These are phyloP conservation scores for Suillus fuscotomentosus DNA, from an alignment of 768 basidiomycete species.

Conservation along the genomic window DNA sequence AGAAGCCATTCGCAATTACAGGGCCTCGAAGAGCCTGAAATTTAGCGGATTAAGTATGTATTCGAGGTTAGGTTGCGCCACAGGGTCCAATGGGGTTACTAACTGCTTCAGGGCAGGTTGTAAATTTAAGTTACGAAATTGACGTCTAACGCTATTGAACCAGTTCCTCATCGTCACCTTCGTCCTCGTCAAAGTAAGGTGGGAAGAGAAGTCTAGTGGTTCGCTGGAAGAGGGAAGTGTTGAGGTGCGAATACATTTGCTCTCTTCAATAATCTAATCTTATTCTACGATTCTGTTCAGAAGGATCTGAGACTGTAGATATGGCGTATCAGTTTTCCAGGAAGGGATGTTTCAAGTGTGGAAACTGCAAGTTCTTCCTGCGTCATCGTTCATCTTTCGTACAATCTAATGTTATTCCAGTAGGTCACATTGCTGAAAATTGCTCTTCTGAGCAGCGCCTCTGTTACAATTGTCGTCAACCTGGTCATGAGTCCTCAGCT, in stretches of 20 bases:
- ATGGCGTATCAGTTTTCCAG: conserved; percentile 85
- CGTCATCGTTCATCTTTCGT: conserved; percentile 12
- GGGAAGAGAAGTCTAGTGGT: conserved; percentile 64
- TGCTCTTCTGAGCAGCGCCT: conserved; percentile 86
- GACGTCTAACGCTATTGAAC: conserved; percentile 13
- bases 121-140: conserved; percentile 13
- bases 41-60: conserved; percentile 1
- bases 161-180: conserved; percentile 37
- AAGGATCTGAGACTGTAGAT: conserved; percentile 34
- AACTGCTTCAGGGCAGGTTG: conserved; percentile 33
- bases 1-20: conserved; percentile 10
- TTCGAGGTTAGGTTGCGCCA: conserved; percentile 17
- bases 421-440: conserved; percentile 92
- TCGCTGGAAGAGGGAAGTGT: conserved; percentile 74
- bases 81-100: conserved; percentile 16
- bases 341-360: conserved; percentile 94
- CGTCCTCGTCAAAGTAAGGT: conserved; percentile 62
- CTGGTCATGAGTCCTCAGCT: conserved; percentile 89
- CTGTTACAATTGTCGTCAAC: conserved; percentile 93
- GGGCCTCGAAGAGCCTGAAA: neutral
- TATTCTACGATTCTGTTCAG: conserved; percentile 24
- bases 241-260: conserved; percentile 43
- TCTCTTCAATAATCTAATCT: conserved; percentile 6
- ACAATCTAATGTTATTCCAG: conserved; percentile 37
- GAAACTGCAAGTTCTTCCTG: conserved; percentile 65